Evolutionary conservation across 768 basidiomycete genomes (phyloP), one percentile per base, ranked within the genome.

Genomic region (Amyloporia xantha): DNA sequence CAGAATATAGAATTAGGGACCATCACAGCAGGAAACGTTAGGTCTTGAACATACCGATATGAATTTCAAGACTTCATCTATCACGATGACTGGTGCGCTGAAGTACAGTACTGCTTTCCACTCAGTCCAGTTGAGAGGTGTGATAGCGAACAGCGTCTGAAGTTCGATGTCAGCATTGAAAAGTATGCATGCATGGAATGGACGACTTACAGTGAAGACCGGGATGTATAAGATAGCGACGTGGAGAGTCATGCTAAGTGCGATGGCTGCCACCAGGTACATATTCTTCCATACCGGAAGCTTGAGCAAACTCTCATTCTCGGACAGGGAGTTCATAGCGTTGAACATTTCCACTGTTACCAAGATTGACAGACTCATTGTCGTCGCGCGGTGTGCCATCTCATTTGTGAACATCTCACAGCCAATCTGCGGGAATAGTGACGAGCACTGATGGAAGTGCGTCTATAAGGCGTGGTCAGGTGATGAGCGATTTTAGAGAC

Each of bases 331-430:
- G 69, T 98, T 98, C 86, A 93, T 91, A 28, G 91, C 91, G 67
- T 95, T 95, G 74, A 92, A 92, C 91, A 95, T 95, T 69, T 95
- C 91, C 47, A 95, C 82, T 2, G 86, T 93, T 48, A 99, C 95
- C 42, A 99, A 77, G 60, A 98, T 92, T 23, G 95, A 97, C 27
- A 99, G 72, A 55, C 91, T 94, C 78, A 98, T 91, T 19, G 95
- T 99, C 49, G 94, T 96, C 2, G 94, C 95, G 13, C 79, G 79
- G 58, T 82, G 82, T 11, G 95, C 72, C 77, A 91, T 82, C 52
- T 76, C 77, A 65, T 94, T 88, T 23, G 86, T 84, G 69, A 97
- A 99, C 87, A 99, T 99, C 56, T 82, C 78, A 66, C 95, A 98
- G 13, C 93, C 95, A 56, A 98, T 86, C 59, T 89, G 78, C 1